Percentiles rank a stretch among this genome's conserved stretches.
phyloP scores from a whole-genome alignment of 2,329 filamentous ascomycete genomes.

The Hortaea sp. region DNA sequence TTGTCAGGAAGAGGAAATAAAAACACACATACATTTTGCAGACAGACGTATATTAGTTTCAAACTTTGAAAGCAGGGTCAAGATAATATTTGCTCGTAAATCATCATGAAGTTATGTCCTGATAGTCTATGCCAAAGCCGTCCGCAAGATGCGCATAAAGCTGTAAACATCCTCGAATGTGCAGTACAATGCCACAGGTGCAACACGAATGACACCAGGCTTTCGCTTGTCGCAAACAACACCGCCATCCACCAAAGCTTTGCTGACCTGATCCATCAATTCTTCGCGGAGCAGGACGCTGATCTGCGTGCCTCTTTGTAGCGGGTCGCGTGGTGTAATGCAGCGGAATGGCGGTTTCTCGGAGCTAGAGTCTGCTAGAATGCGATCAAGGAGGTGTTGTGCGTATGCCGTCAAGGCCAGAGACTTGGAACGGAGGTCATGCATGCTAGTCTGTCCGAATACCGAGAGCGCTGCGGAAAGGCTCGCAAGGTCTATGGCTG shows the following conservation, averaged over 20 bases:
- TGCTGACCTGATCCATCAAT: constrained; percentile 57
- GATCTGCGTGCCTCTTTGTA: constrained; percentile 49
- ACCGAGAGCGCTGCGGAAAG: constrained; percentile 52
- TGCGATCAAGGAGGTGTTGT: constrained; percentile 49
- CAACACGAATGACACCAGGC: constrained; percentile 74
- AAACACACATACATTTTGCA: too few relatives aligned
- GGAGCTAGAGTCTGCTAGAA: constrained; percentile 5
- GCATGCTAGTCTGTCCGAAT: constrained; percentile 62
- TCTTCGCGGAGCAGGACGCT: constrained; percentile 61
- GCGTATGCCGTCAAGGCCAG: constrained; percentile 66
- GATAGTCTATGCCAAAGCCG: constrained; percentile 23
- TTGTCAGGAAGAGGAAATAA: too few relatives aligned
- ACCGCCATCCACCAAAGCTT: constrained; percentile 54
- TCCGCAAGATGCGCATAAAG: constrained; percentile 47
- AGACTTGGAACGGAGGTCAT: constrained; percentile 58
- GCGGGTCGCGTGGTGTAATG: constrained; percentile 59
- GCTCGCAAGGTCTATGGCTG: constrained; percentile 63
- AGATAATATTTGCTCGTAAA: too few relatives aligned
- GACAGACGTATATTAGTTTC: too few relatives aligned
- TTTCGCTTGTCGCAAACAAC: constrained; percentile 76
- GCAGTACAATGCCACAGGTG: constrained; percentile 77
- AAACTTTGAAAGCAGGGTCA: too few relatives aligned
- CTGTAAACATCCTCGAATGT: constrained; percentile 62
- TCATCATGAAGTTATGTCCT: too few relatives aligned
- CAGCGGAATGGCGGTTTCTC: constrained; percentile 30